Evolutionary conservation across 768 basidiomycete species (phyloP), one percentile per base, ranked within the genome.

Genomic region (Kwoniella sp.): DNA sequence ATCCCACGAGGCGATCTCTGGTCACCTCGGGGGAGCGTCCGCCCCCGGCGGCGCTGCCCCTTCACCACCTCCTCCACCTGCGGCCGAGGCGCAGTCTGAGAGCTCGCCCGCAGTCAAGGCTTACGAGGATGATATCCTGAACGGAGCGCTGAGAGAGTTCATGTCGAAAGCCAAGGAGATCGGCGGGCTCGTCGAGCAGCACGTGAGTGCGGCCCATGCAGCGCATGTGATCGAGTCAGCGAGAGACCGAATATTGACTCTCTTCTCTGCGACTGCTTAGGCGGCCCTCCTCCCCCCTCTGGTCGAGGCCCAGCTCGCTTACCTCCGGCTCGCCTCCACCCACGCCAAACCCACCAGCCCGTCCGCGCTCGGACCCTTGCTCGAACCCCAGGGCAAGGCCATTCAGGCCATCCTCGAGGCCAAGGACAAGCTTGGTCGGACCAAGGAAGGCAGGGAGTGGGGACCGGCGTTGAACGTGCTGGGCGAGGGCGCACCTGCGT

Each of bases 261-360:
- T 76, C 23, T 76, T 88, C 20, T 78, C 37, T 0, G 27, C n/a
- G 8, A 17, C 38, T 20, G 5, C 27, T n/a, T 26, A 50, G 48
- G 29, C 48, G 8, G 17, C 37, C 31, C 39, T 50, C 17, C 36
- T 95, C 22, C 79, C 83, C 59, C 80, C 81, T 46, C 80, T 85
- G 64, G 86, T 85, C 72, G 71, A 77, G 36, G 80, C 83, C 28
- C 79, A 92, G 56, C 82, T 84, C n/a, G 78, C 77, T 36, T 77
- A 91, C 59, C 75, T 99, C 52, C 77, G 81, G 33, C 73, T 83
- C 27, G 85, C 84, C 0, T 80, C 83, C 6, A 75, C 79, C 14
- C 92, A 89, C 79, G 83, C 82, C 65, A 88, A 91, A 71, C 91
- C 93, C 2, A 80, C 84, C 44, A 77, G 82, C 50, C 77, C 80